These are phyloP conservation scores for Hypericum androsaemum DNA, from an alignment of 345 rosid genomes.

Conservation along the genomic window DNA sequence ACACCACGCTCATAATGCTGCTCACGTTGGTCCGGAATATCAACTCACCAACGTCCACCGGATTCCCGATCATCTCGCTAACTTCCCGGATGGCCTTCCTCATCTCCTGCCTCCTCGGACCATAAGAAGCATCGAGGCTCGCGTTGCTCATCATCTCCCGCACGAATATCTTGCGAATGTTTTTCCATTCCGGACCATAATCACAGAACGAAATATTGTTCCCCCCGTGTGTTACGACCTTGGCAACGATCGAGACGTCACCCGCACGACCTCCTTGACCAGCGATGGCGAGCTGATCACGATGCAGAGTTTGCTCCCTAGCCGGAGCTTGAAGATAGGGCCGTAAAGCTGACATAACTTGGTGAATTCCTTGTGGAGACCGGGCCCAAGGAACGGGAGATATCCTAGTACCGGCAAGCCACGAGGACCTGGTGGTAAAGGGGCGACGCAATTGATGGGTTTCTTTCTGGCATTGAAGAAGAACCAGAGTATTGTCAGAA, in stretches of 20 bases:
- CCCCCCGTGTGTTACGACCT: conserved; percentile 22
- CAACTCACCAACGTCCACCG: neutral
- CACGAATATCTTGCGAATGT: conserved; percentile 28
- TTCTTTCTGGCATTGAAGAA: no score
- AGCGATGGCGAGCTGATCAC: conserved; percentile 25
- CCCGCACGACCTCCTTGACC: conserved; percentile 19
- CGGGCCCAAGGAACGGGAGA: conserved; percentile 18
- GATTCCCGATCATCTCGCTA: no score
- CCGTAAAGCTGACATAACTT: conserved; percentile 17
- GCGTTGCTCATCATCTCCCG: conserved; percentile 22
- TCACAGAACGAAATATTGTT: conserved; percentile 22
- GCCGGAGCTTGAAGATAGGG: conserved; percentile 23
- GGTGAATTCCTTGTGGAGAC: conserved; percentile 21
- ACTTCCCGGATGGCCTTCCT: conserved; percentile 18
- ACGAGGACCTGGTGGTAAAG: conserved; percentile 5
- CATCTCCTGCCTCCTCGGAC: conserved; percentile 26
- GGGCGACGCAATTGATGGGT: neutral
- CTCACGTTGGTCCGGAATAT: neutral
- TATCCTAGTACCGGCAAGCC: conserved; percentile 13
- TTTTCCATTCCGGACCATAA: conserved; percentile 38
- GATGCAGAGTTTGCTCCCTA: conserved; percentile 18
- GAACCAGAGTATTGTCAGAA: neutral
- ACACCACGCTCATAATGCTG: neutral
- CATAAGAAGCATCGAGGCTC: conserved; percentile 24
- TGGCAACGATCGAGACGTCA: conserved; percentile 11